Conservation (phyloP, 257 asterid species). For the Nicotiana tabacum region DNA sequence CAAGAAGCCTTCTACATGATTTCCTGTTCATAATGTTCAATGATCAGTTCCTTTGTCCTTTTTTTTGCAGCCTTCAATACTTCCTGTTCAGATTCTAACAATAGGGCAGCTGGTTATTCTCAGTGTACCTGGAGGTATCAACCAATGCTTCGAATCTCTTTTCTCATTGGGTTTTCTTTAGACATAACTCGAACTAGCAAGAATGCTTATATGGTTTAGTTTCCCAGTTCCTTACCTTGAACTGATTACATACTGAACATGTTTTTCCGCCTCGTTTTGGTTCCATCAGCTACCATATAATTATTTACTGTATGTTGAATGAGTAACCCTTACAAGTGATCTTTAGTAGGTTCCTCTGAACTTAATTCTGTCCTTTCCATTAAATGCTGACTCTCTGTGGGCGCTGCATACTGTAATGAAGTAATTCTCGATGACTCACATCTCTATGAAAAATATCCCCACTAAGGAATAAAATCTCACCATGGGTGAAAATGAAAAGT, state of each 20-base stretch:
- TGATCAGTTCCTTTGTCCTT: not conserved
- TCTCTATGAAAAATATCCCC: not conserved
- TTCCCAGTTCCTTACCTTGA: no score
- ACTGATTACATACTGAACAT: no score
- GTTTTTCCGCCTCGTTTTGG: no score
- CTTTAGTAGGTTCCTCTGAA: no score
- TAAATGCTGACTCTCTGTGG: no score
- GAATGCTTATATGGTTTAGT: no score
- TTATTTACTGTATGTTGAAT: no score
- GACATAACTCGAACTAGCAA: no score
- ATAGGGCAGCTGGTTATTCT: conserved; percentile 91
- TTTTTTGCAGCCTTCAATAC: conserved; percentile 75
- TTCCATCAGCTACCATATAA: no score
- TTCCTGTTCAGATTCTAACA: conserved; percentile 91
- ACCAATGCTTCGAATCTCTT: not conserved
- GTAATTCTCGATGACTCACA: not conserved
- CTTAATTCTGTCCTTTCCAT: no score
- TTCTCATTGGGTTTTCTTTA: not conserved
- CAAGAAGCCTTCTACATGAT: not conserved
- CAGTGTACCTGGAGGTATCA: conserved; percentile 88
- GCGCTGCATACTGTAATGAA: no score
- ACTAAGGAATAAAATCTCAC: not conserved
- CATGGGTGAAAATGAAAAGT: not conserved
- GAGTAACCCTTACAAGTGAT: no score
- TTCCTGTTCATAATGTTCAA: not conserved